Conservation (phyloP, 2,329 filamentous ascomycete genomes). For the Diaporthe humulicola region DNA sequence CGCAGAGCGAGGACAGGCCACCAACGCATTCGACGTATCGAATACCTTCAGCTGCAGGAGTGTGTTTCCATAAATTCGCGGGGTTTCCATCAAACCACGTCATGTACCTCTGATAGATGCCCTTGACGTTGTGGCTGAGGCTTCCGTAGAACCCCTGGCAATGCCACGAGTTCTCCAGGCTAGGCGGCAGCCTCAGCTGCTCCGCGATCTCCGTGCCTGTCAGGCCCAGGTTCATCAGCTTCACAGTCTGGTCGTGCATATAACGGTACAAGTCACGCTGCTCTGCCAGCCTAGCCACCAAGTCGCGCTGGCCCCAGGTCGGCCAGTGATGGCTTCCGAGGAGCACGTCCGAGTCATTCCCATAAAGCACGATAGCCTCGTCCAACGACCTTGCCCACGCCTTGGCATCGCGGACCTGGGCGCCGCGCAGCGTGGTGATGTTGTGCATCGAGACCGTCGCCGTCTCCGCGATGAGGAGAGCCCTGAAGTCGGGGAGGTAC, state of each 20-base stretch:
- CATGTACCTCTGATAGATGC: constrained; percentile 51
- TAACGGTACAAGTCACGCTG: constrained; percentile 57
- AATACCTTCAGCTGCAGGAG: constrained; percentile 49
- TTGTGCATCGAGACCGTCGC: constrained; percentile 58
- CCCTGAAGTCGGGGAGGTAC: constrained; percentile 52
- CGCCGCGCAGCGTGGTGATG: constrained; percentile 56
- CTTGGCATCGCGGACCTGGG: constrained; percentile 55
- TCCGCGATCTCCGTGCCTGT: constrained; percentile 57
- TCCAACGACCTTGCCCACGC: constrained; percentile 55
- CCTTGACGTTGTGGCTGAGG: constrained; percentile 55
- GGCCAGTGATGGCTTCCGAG: constrained; percentile 58
- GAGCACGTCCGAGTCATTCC: constrained; percentile 48
- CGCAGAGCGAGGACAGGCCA: constrained; percentile 48
- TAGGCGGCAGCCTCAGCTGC: constrained; percentile 49
- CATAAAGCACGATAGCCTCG: constrained; percentile 52
- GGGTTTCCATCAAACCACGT: constrained; percentile 48
- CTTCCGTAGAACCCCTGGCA: constrained; percentile 53
- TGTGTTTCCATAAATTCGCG: constrained; percentile 51
- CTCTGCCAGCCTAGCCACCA: constrained; percentile 46
- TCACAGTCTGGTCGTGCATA: constrained; percentile 55
- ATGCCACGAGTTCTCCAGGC: constrained; percentile 48
- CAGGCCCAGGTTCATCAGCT: constrained; percentile 53
- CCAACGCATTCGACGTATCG: constrained; percentile 55
- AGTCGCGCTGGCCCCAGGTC: constrained; percentile 51
- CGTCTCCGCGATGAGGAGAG: constrained; percentile 54